Base-by-base conservation (phyloP, 257 asterid genomes). In the Capsicum pubescens region DNA sequence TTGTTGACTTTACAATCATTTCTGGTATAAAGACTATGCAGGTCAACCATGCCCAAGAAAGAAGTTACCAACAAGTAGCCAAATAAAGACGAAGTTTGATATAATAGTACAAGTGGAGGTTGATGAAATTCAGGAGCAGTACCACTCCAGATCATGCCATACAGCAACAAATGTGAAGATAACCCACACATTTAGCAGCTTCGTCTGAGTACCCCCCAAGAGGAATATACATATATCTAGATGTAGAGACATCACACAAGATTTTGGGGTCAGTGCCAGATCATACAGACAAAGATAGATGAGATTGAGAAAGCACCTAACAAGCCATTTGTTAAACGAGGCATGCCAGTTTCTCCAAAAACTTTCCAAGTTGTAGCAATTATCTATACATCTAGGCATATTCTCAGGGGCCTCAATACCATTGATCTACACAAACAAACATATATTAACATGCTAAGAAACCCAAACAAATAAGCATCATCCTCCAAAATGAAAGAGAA, bases 261-360 rank as follows among this genome's bases (percentile, higher is more conserved):
- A 69, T 69, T 11, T 64, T 42, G 56, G 21, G 19, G 44, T 67
- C 50, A 57, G 58, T 36, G 5, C 32, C 35, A 59, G 78, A 84
- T 54, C 71, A 61, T 61, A 11, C 11, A 19, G 50, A 74, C 44
- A 80, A 5, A 26, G 39, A 39, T 63, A 21, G 76, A 70, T 21
- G 66, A 52, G 32, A 60, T 61, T 44, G 56, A 58, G 64, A 52
- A 13, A 78, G 85, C 86, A 93, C 99, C 98, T 93, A 84, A 95
- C 99, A 69, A 95, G 99, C 99, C 99, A 95, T 86, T 91, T 94
- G 96, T 94, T 95, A 90, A 90, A 95, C n/a, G 99, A 95, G 82
- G 98, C 98, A 90, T 95, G 99, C 99, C 98, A 95, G 82, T 91
- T 95, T 90, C 92, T 95, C 99, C 97, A 95, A 88, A 95, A 95